These are phyloP conservation scores for Lecanosticta acicola DNA, from an alignment of 2,329 filamentous ascomycete genomes.

Conservation along the genomic window DNA sequence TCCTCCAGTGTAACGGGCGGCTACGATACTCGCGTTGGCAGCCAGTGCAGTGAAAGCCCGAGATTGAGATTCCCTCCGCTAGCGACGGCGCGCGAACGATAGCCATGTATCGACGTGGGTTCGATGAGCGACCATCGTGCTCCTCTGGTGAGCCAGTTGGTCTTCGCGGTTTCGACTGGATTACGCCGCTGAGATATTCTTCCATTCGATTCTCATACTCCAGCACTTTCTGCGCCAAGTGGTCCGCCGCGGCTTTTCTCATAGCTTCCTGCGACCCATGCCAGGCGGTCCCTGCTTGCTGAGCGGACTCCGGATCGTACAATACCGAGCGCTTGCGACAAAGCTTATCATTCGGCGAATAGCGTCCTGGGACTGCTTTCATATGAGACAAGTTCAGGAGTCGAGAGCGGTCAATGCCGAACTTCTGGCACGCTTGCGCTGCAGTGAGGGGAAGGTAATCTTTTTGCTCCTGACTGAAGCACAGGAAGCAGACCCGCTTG, in stretches of 20 bases:
- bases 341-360: neutral
- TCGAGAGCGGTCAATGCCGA: neutral
- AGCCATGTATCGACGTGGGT: neutral
- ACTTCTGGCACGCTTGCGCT: neutral
- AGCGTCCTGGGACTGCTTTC: neutral
- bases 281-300: slow-evolving; percentile 9
- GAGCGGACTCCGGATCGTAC: slow-evolving; percentile 11
- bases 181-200: no score
- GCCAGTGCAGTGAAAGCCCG: neutral
- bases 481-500: slow-evolving; percentile 38
- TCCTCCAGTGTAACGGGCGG: neutral
- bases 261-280: slow-evolving; percentile 15
- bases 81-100: neutral
- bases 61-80: neutral
- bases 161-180: no score
- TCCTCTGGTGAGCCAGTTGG: no score
- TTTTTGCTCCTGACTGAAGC: slow-evolving; percentile 29
- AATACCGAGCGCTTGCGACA: neutral
- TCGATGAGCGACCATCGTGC: neutral
- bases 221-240: neutral
- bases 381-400: neutral
- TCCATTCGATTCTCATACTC: no score
- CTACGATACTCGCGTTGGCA: neutral
- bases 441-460: slow-evolving; percentile 30
- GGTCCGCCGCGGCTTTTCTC: neutral